These are phyloP conservation scores for Sanghuangporus baumii DNA, from an alignment of 1,284 basidiomycete species.

Conservation along the genomic window DNA sequence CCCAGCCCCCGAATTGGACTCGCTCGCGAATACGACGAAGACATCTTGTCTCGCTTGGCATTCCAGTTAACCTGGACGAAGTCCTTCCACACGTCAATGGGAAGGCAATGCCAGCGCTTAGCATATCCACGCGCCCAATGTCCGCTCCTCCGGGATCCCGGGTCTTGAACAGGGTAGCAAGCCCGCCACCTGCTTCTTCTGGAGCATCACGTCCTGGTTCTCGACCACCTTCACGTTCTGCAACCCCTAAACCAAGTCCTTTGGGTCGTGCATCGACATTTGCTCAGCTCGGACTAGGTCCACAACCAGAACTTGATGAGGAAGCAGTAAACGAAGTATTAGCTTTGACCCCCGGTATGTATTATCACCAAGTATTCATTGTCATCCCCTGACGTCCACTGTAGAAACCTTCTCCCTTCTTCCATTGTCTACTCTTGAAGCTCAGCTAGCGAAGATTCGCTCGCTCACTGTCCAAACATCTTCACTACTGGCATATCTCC, in stretches of 20 bases:
- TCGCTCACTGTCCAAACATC: slow-evolving; percentile 69
- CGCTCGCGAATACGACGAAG: slow-evolving; percentile 83
- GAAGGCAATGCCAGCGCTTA: slow-evolving; percentile 69
- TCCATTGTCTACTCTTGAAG: slow-evolving; percentile 60
- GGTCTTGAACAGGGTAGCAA: slow-evolving; percentile 32
- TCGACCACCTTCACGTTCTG: slow-evolving; percentile 37
- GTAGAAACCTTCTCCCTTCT: slow-evolving; percentile 68
- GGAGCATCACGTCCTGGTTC: slow-evolving; percentile 38
- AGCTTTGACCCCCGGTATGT: slow-evolving; percentile 58
- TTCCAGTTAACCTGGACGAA: slow-evolving; percentile 92
- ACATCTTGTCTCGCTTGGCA: slow-evolving; percentile 83
- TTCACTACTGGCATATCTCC: slow-evolving; percentile 66
- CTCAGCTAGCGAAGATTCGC: slow-evolving; percentile 60
- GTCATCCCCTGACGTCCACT: slow-evolving; percentile 11
- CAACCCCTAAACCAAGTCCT: slow-evolving; percentile 46
- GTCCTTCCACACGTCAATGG: slow-evolving; percentile 70
- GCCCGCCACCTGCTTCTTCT: slow-evolving; percentile 33
- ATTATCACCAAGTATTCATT: background rate
- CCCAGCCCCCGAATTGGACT: slow-evolving; percentile 86
- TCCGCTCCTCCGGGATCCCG: slow-evolving; percentile 68
- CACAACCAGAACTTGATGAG: slow-evolving; percentile 67
- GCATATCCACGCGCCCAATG: slow-evolving; percentile 77
- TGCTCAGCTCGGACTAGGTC: slow-evolving; percentile 58
- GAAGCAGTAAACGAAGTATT: slow-evolving; percentile 61
- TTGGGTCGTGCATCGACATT: slow-evolving; percentile 32